Evolutionary conservation across 1,284 basidiomycete genomes (phyloP).

Genomic region (Caloboletus firmus): DNA sequence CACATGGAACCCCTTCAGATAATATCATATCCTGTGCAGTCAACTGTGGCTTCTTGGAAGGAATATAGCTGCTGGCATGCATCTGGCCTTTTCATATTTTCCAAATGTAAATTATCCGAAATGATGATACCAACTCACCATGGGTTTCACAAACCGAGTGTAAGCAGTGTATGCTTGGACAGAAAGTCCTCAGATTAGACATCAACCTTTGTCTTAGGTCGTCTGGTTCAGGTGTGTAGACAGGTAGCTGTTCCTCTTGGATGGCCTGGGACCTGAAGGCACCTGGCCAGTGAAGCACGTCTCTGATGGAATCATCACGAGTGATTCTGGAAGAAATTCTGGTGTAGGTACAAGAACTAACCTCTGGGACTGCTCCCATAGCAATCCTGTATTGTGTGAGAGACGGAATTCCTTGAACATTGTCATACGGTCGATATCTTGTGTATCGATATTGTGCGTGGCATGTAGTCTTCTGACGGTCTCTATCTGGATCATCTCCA

Average conservation of each 20-base stretch:
- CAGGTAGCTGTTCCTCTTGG: constrained; percentile 6
- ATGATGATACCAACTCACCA: constrained; percentile 29
- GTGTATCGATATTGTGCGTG: constrained; percentile 32
- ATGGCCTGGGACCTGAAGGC: not conserved
- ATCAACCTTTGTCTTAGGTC: constrained; percentile 33
- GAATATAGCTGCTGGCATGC: constrained; percentile 19
- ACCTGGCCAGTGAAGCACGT: constrained; percentile 32
- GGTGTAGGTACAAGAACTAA: constrained; percentile 14
- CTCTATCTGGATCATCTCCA: constrained; percentile 49
- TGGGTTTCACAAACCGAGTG: constrained; percentile 53
- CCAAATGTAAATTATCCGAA: not conserved
- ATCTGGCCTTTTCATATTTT: constrained; percentile 5
- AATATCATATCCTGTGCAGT: constrained; percentile 33
- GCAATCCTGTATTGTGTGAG: constrained; percentile 29
- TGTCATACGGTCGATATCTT: constrained; percentile 37
- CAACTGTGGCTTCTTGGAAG: constrained; percentile 34
- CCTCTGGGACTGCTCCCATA: constrained; percentile 39
- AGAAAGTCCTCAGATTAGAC: constrained; percentile 47
- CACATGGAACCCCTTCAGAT: constrained; percentile 37
- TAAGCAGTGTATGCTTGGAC: constrained; percentile 52
- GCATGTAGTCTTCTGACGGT: constrained; percentile 41
- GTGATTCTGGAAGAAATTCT: not conserved
- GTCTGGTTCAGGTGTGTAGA: constrained; percentile 22
- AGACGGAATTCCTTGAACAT: constrained; percentile 21
- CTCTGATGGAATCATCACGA: constrained; percentile 14